Conservation (phyloP, 441 rosid species). For the Geranium incanum region DNA sequence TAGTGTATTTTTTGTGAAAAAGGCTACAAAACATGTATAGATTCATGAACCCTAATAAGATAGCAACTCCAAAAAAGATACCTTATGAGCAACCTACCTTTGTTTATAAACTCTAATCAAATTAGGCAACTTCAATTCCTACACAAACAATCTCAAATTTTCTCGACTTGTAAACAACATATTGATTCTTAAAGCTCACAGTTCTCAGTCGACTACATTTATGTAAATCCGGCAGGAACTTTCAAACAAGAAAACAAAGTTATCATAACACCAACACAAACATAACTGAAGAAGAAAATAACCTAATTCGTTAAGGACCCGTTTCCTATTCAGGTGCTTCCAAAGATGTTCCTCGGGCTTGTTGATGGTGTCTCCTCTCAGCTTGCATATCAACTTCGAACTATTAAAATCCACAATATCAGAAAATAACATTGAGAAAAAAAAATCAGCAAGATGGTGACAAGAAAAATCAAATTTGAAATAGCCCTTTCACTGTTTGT, state of each 20-base stretch:
- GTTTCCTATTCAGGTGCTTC: slow-evolving; percentile 82
- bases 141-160: slow-evolving; percentile 2
- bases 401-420: neutral
- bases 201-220: neutral
- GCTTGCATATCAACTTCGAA: slow-evolving; percentile 67
- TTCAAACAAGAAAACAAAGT: neutral
- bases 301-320: slow-evolving; percentile 66
- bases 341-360: slow-evolving; percentile 87
- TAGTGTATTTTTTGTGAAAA: neutral
- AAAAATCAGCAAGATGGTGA: neutral
- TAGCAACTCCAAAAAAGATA: neutral
- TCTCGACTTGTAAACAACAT: neutral
- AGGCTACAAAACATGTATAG: neutral
- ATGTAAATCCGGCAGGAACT: neutral
- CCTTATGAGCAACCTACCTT: neutral
- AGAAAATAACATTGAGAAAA: neutral
- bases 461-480: neutral
- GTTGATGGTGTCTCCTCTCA: slow-evolving; percentile 81
- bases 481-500: too few species aligned
- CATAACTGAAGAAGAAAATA: neutral
- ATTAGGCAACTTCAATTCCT: neutral
- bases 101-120: neutral
- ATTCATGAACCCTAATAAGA: neutral
- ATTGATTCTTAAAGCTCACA: neutral
- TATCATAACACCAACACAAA: neutral